Base-by-base conservation (phyloP, 2,329 filamentous ascomycete species). In the Ilyonectria sp. region DNA sequence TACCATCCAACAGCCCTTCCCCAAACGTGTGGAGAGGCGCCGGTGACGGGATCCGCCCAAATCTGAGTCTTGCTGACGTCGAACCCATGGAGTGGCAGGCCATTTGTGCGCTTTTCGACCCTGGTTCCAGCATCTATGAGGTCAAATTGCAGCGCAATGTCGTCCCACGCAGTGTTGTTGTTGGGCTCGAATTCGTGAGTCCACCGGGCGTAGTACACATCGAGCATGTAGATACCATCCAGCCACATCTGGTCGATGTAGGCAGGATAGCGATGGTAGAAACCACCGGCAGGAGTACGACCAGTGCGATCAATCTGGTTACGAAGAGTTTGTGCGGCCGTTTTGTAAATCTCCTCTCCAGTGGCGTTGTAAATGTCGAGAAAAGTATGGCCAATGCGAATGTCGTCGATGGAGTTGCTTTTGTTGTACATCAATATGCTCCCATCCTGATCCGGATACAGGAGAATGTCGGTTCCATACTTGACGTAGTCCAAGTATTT, bases 401-500 rank as follows among this genome's bases (percentile, higher is more conserved):
- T 71, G 6, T 71, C 70, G 15, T 71, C 70, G 8, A 71, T 67
- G 1, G 70, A 71, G 29, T 71, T 67, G 13, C 68, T 71, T 1
- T 65, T 60, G 11, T 71, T 71, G 47, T 71, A 71, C 35, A 71
- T 67, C 8, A 71, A 54, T 2, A 71, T 72, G 21, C 66, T 65
- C 2, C 74, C 74, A 37, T 76, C 63, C 19, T 69, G 55, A 3
- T 65, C 73, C 0, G 74, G 74, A 26, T 75, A 76, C 1, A 74
- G 58, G 4, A 75, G 46, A 19, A 75, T 65, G 31, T 75, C 74
- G 0, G 68, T 68, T 2, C 69, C 69, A 21, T 69, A 70, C 60
- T 75, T 75, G 53, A 75, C 72, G 23, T 74, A 76, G 54, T 75
- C 63, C 46, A 63, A 68, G 55, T 76, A 75, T 37, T 69, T 74